Evolutionary conservation across 805 yeast species (phyloP).

Genomic region (Myxozyma monticola): DNA sequence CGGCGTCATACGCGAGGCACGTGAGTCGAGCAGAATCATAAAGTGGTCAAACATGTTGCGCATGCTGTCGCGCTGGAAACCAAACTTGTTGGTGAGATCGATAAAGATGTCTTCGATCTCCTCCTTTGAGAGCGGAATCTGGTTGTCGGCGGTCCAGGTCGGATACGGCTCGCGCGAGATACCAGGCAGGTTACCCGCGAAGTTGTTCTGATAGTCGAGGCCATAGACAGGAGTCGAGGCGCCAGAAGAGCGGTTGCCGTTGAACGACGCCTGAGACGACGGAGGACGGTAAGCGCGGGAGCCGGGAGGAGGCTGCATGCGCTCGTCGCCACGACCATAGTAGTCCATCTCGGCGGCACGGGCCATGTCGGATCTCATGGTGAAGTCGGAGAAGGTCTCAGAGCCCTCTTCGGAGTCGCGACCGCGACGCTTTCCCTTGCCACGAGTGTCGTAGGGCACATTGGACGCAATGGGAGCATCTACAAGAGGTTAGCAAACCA

Average conservation of each 20-base stretch:
- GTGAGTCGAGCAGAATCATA: slow-evolving; percentile 78
- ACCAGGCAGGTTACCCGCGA: slow-evolving; percentile 19
- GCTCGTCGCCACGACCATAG: slow-evolving; percentile 41
- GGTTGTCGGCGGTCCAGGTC: slow-evolving; percentile 96
- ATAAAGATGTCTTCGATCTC: slow-evolving; percentile 64
- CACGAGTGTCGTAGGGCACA: slow-evolving; percentile 19
- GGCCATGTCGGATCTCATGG: slow-evolving; percentile 45
- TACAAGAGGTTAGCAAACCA: neutral
- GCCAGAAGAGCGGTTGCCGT: slow-evolving; percentile 83
- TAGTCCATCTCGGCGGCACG: slow-evolving; percentile 42
- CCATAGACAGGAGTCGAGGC: slow-evolving; percentile 94
- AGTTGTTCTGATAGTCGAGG: slow-evolving; percentile 45
- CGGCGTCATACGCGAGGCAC: slow-evolving; percentile 78
- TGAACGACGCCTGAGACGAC: slow-evolving; percentile 67
- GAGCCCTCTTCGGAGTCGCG: slow-evolving; percentile 39
- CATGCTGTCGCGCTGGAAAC: slow-evolving; percentile 79
- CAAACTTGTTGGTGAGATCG: slow-evolving; percentile 63
- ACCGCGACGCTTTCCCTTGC: slow-evolving; percentile 30
- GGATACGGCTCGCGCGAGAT: slow-evolving; percentile 78
- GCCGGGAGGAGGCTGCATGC: slow-evolving; percentile 37
- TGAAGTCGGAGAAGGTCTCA: slow-evolving; percentile 46
- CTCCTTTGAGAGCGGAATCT: slow-evolving; percentile 70
- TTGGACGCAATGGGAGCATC: slow-evolving; percentile 40
- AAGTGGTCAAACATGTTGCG: slow-evolving; percentile 79
- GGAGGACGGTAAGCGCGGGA: slow-evolving; percentile 36